Evolutionary conservation across 805 yeast species (phyloP), one percentile per base, ranked within the genome.

Genomic region (Cyberlindnera samutprakarnensis): DNA sequence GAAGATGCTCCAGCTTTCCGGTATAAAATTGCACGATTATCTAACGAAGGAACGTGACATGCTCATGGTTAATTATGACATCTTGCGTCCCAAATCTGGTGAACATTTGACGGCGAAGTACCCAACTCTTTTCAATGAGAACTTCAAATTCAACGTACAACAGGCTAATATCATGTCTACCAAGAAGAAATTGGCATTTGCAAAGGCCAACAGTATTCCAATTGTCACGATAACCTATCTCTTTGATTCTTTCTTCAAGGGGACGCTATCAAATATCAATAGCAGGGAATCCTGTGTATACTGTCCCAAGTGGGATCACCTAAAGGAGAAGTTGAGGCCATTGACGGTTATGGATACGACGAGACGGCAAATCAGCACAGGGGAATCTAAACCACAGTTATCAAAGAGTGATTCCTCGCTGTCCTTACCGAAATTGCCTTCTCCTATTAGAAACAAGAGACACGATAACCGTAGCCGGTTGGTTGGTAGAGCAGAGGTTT

Each of bases 161-260:
- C 31, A 40, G 8, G 49, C 56, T 10, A 64, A 62, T 23, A 46
- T 57, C 2, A 49, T 62, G 7, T 62, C 78, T 2, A 64, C 78
- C 4, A 68, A 61, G 33, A 69, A 63, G 35, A 77, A 77, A 43
- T 64, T 77, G 28, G 57, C 59, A 31, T 81, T 80, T 20, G 77
- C 81, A 1, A 72, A 72, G 37, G 56, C 56, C 20, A 70, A 80
- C 72, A 47, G 54, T 19, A 66, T 75, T 10, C 83, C 84, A 1
- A 66, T 77, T n/a, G 68, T 73, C 0, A 67, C 80, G 1, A 37
- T 69, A 2, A 68, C 72, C 0, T 77, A 62, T 40, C 33, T 77
- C 4, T 75, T 79, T 72, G 74, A 72, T 40, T 52, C 64, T 7
- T 46, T 70, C 19, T 61, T 65, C 31, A 36, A 39, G 5, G 65